Conservation (phyloP, 257 asterid species). For the Fraxinus anomala region DNA sequence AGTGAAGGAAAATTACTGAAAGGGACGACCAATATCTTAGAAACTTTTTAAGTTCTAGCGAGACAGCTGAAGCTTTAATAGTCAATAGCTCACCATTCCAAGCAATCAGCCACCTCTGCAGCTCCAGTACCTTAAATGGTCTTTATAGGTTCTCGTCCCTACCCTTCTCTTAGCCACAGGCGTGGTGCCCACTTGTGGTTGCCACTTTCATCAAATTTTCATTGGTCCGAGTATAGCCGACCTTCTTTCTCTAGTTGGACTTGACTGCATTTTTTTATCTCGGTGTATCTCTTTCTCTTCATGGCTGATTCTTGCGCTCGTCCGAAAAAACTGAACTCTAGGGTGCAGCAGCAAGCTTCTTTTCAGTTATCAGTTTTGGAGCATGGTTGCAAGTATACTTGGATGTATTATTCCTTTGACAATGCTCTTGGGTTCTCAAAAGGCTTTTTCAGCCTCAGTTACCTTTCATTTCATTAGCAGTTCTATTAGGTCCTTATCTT, state of each 20-base stretch:
- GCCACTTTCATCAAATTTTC: conserved; percentile 74
- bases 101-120: conserved; percentile 29
- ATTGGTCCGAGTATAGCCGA: conserved; percentile 86
- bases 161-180: conserved; percentile 73
- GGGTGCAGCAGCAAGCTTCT: conserved; percentile 62
- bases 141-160: conserved; percentile 82
- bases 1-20: conserved; percentile 41
- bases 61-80: conserved; percentile 39
- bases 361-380: conserved; percentile 65
- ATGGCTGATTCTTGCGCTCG: conserved; percentile 83
- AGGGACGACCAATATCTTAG: conserved; percentile 53
- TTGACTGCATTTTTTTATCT: conserved; percentile 87
- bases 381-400: conserved; percentile 56
- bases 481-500: conserved; percentile 87
- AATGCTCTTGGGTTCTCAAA: conserved; percentile 47
- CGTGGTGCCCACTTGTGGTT: conserved; percentile 91
- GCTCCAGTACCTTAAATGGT: conserved; percentile 49
- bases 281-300: conserved; percentile 87
- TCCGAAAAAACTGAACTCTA: conserved; percentile 25
- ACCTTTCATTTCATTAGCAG: conserved; percentile 59
- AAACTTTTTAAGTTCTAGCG: conserved; percentile 44
- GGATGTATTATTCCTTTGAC: conserved; percentile 64
- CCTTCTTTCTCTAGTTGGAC: conserved; percentile 86
- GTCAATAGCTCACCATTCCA: conserved; percentile 31
- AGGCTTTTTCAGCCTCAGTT: conserved; percentile 66